A percentile compares a stretch with the other conserved stretches of the same genome.
These are phyloP conservation scores for Pichia sp. DNA, from an alignment of 1,139 yeast genomes.

Conservation along the genomic window DNA sequence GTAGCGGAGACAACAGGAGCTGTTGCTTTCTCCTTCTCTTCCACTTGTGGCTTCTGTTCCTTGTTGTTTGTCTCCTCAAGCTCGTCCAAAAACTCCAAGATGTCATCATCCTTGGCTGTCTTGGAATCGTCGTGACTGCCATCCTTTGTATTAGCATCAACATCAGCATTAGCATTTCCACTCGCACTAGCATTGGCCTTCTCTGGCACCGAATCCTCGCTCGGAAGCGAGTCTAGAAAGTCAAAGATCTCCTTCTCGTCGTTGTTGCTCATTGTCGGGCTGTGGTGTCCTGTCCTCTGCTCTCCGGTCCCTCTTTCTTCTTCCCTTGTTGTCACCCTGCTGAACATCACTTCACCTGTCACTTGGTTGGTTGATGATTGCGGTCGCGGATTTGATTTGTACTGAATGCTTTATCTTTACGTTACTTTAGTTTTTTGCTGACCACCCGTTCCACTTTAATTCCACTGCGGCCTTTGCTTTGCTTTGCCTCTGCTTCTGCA, in stretches of 20 bases:
- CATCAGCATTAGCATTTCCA: no score
- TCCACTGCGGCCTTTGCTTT: no score
- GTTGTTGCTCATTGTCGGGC: conserved; percentile 21
- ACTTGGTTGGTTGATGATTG: no score
- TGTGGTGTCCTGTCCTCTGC: no score
- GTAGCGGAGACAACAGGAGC: no score
- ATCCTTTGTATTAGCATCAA: not conserved
- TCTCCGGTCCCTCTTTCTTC: not conserved
- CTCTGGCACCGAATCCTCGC: no score
- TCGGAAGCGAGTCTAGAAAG: conserved; percentile 79
- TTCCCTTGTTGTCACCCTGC: not conserved
- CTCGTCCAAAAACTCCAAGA: conserved; percentile 83
- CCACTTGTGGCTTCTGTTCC: not conserved
- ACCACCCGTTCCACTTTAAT: no score
- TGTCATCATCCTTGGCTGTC: conserved; percentile 30
- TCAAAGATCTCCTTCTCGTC: conserved; percentile 82
- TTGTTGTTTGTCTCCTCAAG: conserved; percentile 33
- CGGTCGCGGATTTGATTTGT: no score
- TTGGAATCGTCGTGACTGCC: conserved; percentile 34
- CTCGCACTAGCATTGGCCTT: not conserved
- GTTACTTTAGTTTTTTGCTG: no score
- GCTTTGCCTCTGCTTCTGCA: no score
- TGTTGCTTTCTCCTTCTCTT: not conserved
- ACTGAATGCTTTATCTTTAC: no score
- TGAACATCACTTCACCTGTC: no score